A percentile compares a stretch with the other conserved stretches of the same genome.
phyloP scores from a whole-genome alignment of 2,329 filamentous ascomycete genomes.

The Metarhizium album region DNA sequence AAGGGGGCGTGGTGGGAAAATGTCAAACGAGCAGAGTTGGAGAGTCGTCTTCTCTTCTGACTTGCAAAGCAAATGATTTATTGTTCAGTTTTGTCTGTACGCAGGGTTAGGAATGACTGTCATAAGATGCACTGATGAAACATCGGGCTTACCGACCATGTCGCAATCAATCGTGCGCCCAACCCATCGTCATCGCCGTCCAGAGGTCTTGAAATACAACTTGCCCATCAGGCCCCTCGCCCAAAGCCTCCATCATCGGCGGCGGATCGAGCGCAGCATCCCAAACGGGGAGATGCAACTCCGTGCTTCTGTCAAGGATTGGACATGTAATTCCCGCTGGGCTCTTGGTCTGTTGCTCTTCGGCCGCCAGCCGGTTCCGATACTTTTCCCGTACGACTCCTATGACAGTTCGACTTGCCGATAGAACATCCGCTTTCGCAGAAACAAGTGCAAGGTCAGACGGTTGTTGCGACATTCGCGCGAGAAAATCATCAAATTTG shows the following conservation, averaged over 20 bases:
- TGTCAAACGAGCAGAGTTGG: no score
- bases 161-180: slow-evolving; percentile 18
- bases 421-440: slow-evolving; percentile 29
- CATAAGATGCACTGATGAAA: no score
- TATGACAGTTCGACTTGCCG: slow-evolving; percentile 35
- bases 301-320: slow-evolving; percentile 40
- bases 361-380: slow-evolving; percentile 25
- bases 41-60: no score
- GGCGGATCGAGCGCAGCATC: slow-evolving; percentile 22
- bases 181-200: slow-evolving; percentile 37
- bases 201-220: slow-evolving; percentile 32
- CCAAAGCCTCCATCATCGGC: slow-evolving; percentile 7
- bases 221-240: slow-evolving; percentile 9
- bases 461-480: slow-evolving; percentile 19
- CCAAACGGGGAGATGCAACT: slow-evolving; percentile 35
- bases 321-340: slow-evolving; percentile 28
- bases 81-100: no score
- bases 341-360: slow-evolving; percentile 16
- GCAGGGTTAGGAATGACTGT: no score
- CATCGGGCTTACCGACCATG: no score
- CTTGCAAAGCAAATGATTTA: no score
- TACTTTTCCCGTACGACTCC: slow-evolving; percentile 36
- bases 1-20: no score
- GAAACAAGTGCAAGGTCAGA: slow-evolving; percentile 13
- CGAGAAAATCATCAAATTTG: slow-evolving; percentile 28